phyloP scores from a whole-genome alignment of 805 yeast species.

The Cyberlindnera amylophila region DNA sequence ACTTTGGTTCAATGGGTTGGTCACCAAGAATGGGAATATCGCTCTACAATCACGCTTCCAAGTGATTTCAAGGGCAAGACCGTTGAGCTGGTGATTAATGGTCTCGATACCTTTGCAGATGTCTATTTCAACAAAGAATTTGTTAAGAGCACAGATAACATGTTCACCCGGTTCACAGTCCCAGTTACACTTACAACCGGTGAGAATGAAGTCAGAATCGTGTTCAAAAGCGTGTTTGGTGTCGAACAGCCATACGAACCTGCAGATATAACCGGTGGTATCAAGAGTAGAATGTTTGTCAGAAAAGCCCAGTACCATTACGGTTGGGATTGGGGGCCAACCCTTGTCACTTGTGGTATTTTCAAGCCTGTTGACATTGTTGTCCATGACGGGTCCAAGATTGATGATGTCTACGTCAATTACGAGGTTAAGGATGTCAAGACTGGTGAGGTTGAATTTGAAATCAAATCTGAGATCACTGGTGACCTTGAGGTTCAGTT shows the following conservation, averaged over 20 bases:
- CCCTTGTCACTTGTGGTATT: conserved; percentile 17
- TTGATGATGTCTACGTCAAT: conserved; percentile 11
- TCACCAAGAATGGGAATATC: conserved; percentile 47
- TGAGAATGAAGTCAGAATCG: conserved; percentile 32
- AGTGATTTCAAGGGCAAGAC: conserved; percentile 25
- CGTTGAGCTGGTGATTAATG: conserved; percentile 27
- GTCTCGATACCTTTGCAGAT: conserved; percentile 17
- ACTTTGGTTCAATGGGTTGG: conserved; percentile 47
- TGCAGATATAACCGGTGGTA: conserved; percentile 33
- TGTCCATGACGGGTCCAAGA: not conserved
- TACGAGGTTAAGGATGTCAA: conserved; percentile 11
- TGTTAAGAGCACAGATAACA: conserved; percentile 38
- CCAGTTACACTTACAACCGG: conserved; percentile 24
- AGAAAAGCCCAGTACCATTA: conserved; percentile 52
- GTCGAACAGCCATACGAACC: conserved; percentile 29
- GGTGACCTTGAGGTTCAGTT: conserved; percentile 6
- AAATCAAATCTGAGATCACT: conserved; percentile 6
- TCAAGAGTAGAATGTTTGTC: conserved; percentile 36
- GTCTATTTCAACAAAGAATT: conserved; percentile 34
- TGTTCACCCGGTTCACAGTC: conserved; percentile 37
- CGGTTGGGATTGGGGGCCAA: conserved; percentile 59
- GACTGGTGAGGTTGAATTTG: conserved; percentile 7
- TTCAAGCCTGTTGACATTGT: conserved; percentile 16
- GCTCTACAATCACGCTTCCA: conserved; percentile 25
- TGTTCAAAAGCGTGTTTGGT: conserved; percentile 36